Percentiles rank a stretch among this genome's conserved stretches.
Conservation (phyloP, 768 basidiomycete genomes). For the Dacryopinax primogenitus region DNA sequence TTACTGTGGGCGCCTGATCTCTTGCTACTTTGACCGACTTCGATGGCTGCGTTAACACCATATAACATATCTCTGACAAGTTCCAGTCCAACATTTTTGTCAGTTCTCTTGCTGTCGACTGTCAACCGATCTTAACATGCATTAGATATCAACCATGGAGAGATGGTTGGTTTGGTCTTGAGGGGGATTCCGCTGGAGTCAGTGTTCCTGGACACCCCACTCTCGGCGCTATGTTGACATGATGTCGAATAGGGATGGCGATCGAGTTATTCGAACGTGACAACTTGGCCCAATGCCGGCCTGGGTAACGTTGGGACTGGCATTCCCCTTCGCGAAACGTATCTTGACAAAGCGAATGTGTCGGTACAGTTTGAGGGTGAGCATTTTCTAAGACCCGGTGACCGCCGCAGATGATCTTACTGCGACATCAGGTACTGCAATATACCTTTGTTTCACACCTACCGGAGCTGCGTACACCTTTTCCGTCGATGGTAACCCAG, state of each 20-base stretch:
- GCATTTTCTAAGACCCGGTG: not conserved
- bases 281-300: not conserved
- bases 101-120: not conserved
- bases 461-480: not conserved
- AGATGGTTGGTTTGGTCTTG: not conserved
- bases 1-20: not conserved
- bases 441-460: not conserved
- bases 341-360: not conserved
- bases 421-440: not conserved
- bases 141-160: not conserved
- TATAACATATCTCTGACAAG: not conserved
- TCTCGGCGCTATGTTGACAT: not conserved
- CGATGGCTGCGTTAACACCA: not conserved
- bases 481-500: not conserved
- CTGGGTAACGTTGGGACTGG: not conserved
- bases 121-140: not conserved
- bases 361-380: not conserved
- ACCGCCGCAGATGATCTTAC: not conserved
- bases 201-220: not conserved
- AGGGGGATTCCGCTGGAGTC: not conserved
- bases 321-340: not conserved
- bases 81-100: not conserved
- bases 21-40: not conserved
- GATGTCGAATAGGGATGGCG: not conserved
- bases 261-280: not conserved